Percentiles rank a stretch among this genome's conserved stretches.
phyloP scores from a whole-genome alignment of 257 asterid species.

The Solanum pinnatisectum region DNA sequence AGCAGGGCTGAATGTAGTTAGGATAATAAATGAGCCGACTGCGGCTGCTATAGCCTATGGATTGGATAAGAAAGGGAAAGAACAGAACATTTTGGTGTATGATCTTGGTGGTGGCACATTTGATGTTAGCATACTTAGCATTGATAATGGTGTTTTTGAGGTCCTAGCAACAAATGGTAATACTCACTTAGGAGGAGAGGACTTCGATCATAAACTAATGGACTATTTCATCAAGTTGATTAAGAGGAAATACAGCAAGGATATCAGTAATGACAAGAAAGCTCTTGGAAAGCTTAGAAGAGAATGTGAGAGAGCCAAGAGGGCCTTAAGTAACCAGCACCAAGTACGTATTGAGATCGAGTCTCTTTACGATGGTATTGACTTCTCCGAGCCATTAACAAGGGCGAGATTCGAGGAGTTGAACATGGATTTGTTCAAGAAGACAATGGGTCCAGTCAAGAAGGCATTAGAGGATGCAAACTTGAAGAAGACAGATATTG shows the following conservation, averaged over 20 bases:
- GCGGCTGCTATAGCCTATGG: background rate
- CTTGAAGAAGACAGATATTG: conserved; percentile 9
- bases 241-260: conserved; percentile 15
- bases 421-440: conserved; percentile 20
- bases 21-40: conserved; percentile 2
- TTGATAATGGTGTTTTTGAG: conserved; percentile 22
- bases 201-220: conserved; percentile 12
- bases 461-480: conserved; percentile 15
- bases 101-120: conserved; percentile 10
- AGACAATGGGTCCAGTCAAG: conserved; percentile 19
- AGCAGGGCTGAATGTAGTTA: conserved; percentile 4
- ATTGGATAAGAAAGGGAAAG: background rate
- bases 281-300: conserved; percentile 18
- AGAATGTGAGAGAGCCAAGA: conserved; percentile 18
- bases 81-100: background rate
- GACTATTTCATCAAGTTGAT: conserved; percentile 10
- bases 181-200: conserved; percentile 23
- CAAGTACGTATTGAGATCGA: conserved; percentile 15
- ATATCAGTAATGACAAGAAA: conserved; percentile 9
- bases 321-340: conserved; percentile 17
- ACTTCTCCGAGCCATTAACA: conserved; percentile 14
- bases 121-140: conserved; percentile 13
- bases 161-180: conserved; percentile 18
- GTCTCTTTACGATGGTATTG: conserved; percentile 14
- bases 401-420: conserved; percentile 18